Conservation (phyloP, 176 grass and related monocot species). For the Hordeum vulgare region MorexV3_pseudomolecules_assembly NC_058524.1:461776568-461777067, state of each 20-base stretch:
- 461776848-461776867: neutral
- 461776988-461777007: neutral
- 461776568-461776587: slow-evolving; percentile 81
- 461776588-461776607: slow-evolving; percentile 84
- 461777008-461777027: neutral
- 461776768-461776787: neutral
- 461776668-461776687: slow-evolving; percentile 38
- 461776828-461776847: neutral
- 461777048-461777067: no score
- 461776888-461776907: neutral
- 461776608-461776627: slow-evolving; percentile 64
- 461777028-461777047: no score
- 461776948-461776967: neutral
- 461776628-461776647: slow-evolving; percentile 58
- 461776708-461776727: neutral
- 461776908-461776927: neutral
- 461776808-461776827: neutral
- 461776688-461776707: slow-evolving; percentile 16
- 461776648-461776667: slow-evolving; percentile 49
- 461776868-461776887: neutral
- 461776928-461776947: neutral
- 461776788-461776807: neutral
- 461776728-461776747: neutral
- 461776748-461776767: neutral
- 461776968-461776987: neutral